Percentiles rank a stretch among this genome's conserved stretches.
These are phyloP conservation scores for Xylariales sp. DNA, from an alignment of 2,329 filamentous ascomycete genomes.

Conservation along the genomic window DNA sequence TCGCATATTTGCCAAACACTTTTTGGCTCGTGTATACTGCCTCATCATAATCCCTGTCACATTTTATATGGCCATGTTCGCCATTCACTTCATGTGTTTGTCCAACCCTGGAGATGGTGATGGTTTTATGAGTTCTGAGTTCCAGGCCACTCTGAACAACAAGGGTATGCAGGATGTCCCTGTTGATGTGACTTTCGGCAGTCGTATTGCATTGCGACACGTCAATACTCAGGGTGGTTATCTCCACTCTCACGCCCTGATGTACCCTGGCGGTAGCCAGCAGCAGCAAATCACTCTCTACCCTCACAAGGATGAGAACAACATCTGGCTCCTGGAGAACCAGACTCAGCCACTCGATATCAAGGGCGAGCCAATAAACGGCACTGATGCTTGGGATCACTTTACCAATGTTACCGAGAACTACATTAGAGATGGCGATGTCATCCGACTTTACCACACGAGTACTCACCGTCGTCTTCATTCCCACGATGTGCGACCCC, in stretches of 20 bases:
- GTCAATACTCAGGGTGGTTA: constrained; percentile 98
- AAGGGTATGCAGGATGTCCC: constrained; percentile 96
- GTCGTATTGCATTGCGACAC: constrained; percentile 80
- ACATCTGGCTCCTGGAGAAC: constrained; percentile 85
- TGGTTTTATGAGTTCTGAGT: constrained; percentile 99
- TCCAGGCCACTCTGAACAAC: constrained; percentile 93
- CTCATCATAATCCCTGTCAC: constrained; percentile 81
- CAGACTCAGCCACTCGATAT: constrained; percentile 83
- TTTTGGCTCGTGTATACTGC: constrained; percentile 86
- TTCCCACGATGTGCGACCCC: constrained; percentile 88
- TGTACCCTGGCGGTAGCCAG: constrained; percentile 97
- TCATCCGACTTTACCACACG: constrained; percentile 79
- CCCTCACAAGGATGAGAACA: constrained; percentile 99
- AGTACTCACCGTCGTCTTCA: constrained; percentile 86
- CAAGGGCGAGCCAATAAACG: constrained; percentile 73
- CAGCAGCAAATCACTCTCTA: constrained; percentile 98
- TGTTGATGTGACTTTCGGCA: constrained; percentile 86
- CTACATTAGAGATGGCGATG: constrained; percentile 73
- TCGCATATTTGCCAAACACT: constrained; percentile 87
- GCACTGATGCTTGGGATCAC: constrained; percentile 79
- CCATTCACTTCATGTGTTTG: constrained; percentile 90
- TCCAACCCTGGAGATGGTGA: constrained; percentile 95
- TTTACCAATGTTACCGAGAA: constrained; percentile 49
- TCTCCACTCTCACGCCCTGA: constrained; percentile 91
- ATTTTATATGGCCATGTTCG: constrained; percentile 97